phyloP scores from a whole-genome alignment of 805 yeast species.

The Suhomyces vadensis region DNA sequence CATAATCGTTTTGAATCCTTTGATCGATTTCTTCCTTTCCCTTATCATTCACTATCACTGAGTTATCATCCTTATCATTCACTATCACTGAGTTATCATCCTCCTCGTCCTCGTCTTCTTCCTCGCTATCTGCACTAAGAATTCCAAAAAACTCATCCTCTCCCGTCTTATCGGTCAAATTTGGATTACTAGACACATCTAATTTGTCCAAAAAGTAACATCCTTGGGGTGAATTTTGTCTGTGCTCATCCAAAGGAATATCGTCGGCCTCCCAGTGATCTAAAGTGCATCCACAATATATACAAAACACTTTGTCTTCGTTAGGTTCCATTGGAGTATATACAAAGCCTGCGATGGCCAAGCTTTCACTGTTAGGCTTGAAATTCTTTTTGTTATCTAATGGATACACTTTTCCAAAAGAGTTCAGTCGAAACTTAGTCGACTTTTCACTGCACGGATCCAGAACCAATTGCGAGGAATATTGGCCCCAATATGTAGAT shows the following conservation, averaged over 20 bases:
- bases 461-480: conserved; percentile 7
- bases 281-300: conserved; percentile 30
- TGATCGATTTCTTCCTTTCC: background rate
- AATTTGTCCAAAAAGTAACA: conserved; percentile 9
- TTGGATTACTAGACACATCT: background rate
- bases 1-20: background rate
- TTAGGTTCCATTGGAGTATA: conserved; percentile 31
- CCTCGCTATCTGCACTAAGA: conserved; percentile 4
- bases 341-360: conserved; percentile 50
- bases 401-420: conserved; percentile 12
- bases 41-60: background rate
- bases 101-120: background rate
- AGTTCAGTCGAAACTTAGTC: conserved; percentile 5
- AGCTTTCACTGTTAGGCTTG: conserved; percentile 7
- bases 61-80: background rate
- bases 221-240: conserved; percentile 16
- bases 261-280: conserved; percentile 62
- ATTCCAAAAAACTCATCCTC: conserved; percentile 4
- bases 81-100: background rate
- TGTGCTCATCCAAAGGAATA: conserved; percentile 62
- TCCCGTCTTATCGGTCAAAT: background rate
- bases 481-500: conserved; percentile 10
- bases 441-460: conserved; percentile 9
- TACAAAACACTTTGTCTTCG: conserved; percentile 37
- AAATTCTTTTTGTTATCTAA: conserved; percentile 1